Percentiles rank a stretch among this genome's conserved stretches.
Evolutionary conservation across 139 green algal species (phyloP).

Genomic region (Pedinophyceae sp.): DNA sequence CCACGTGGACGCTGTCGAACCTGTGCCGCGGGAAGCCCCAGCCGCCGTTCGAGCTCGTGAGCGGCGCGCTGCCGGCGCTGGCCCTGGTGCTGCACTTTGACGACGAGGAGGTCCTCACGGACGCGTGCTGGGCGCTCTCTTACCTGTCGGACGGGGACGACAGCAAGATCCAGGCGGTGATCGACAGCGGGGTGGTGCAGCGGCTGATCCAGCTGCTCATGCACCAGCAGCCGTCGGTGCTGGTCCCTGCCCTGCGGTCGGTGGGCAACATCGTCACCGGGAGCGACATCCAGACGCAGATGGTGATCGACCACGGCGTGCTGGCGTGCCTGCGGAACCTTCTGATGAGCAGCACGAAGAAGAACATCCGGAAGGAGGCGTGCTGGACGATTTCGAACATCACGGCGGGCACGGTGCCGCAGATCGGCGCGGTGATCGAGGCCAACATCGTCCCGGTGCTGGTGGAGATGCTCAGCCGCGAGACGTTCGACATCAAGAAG

Average conservation of each 20-base stretch:
- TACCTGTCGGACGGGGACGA: constrained; percentile 98
- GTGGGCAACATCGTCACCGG: constrained; percentile 99
- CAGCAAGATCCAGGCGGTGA: constrained; percentile 97
- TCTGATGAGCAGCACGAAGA: constrained; percentile 86
- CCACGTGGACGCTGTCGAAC: constrained; percentile 99
- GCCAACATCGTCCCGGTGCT: constrained; percentile 75
- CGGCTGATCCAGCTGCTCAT: constrained; percentile 68
- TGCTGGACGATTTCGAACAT: constrained; percentile 99
- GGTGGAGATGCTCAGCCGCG: constrained; percentile 24
- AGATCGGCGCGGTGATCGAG: constrained; percentile 88
- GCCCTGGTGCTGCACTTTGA: constrained; percentile 72
- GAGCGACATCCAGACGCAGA: constrained; percentile 89
- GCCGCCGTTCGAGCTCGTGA: constrained; percentile 59
- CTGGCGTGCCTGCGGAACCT: constrained; percentile 83
- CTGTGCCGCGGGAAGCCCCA: constrained; percentile 97
- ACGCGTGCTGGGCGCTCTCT: constrained; percentile 96
- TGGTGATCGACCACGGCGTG: constrained; percentile 94
- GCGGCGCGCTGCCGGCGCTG: constrained; percentile 67
- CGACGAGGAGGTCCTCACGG: constrained; percentile 98
- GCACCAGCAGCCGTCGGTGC: constrained; percentile 39
- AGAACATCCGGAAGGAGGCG: constrained; percentile 98
- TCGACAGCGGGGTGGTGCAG: constrained; percentile 78
- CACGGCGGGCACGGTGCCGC: constrained; percentile 94
- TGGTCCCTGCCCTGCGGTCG: constrained; percentile 92
- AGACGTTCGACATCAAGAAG: constrained; percentile 96